Evolutionary conservation across 2,329 filamentous ascomycete genomes (phyloP).

Genomic region (Phaeosphaeria sp.): DNA sequence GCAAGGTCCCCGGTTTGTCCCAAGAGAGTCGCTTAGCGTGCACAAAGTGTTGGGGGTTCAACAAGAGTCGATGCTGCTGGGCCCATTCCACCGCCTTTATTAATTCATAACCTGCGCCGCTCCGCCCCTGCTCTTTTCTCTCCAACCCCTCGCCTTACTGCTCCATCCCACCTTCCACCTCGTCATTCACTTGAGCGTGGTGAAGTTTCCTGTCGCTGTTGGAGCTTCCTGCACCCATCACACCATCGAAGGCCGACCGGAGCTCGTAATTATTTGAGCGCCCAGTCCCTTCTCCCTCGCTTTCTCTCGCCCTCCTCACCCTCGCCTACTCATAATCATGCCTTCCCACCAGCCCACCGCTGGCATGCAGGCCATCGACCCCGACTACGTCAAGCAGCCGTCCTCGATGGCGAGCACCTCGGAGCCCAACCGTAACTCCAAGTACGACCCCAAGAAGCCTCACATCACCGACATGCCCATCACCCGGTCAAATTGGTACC

Average conservation of each 20-base stretch:
- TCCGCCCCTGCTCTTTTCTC: conserved; percentile 13
- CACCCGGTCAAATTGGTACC: conserved; percentile 82
- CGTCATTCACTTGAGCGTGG: conserved; percentile 28
- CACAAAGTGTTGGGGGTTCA: conserved; percentile 34
- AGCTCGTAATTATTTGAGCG: conserved; percentile 22
- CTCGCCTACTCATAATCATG: conserved; percentile 45
- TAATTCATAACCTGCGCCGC: conserved; percentile 21
- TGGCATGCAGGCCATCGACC: conserved; percentile 57
- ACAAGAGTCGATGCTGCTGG: conserved; percentile 8
- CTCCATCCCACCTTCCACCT: conserved; percentile 23
- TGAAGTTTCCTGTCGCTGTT: conserved; percentile 27
- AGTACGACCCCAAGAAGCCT: conserved; percentile 72
- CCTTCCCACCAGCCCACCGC: conserved; percentile 60
- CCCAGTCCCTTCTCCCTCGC: conserved; percentile 20
- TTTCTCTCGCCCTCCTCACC: conserved; percentile 4
- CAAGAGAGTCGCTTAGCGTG: conserved; percentile 31
- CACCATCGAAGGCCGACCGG: conserved; percentile 17
- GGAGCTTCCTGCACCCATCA: conserved; percentile 17
- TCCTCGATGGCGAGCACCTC: conserved; percentile 56
- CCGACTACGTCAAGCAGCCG: conserved; percentile 55
- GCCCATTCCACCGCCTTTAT: conserved; percentile 36
- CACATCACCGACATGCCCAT: conserved; percentile 87
- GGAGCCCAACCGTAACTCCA: conserved; percentile 60
- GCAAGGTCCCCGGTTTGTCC: conserved; percentile 41
- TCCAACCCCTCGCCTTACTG: conserved; percentile 18